Conservation (phyloP, 176 grass and related monocot species). For the Phragmites australis region DNA sequence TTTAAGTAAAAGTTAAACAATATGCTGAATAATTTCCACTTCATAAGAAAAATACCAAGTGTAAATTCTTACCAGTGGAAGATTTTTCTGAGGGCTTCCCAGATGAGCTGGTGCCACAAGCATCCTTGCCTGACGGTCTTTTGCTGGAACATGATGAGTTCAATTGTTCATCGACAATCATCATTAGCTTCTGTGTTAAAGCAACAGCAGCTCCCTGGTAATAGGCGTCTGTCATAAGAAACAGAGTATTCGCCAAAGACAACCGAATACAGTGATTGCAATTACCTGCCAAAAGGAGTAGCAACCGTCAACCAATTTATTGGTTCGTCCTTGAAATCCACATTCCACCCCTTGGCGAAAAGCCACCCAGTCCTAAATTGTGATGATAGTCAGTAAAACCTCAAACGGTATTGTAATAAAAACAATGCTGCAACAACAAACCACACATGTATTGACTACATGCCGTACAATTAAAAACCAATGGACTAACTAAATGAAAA, state of each 20-base stretch:
- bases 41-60: conserved; percentile 23
- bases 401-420: background rate
- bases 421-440: conserved; percentile 1
- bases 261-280: conserved; percentile 25
- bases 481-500: background rate
- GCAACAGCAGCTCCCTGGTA: conserved; percentile 75
- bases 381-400: background rate
- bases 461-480: background rate
- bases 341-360: conserved; percentile 93
- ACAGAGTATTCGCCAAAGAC: conserved; percentile 7
- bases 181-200: conserved; percentile 73
- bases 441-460: background rate
- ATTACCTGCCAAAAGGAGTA: conserved; percentile 99
- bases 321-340: conserved; percentile 91
- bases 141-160: conserved; percentile 45
- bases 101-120: conserved; percentile 36
- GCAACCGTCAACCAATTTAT: conserved; percentile 99
- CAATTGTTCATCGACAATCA: conserved; percentile 50
- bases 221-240: conserved; percentile 21
- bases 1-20: background rate
- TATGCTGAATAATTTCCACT: background rate
- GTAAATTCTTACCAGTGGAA: conserved; percentile 28
- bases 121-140: conserved; percentile 15
- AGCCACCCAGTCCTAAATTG: conserved; percentile 69
- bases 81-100: conserved; percentile 10